phyloP scores from a whole-genome alignment of 1,284 basidiomycete species.

The Ganoderma meredithae region DNA sequence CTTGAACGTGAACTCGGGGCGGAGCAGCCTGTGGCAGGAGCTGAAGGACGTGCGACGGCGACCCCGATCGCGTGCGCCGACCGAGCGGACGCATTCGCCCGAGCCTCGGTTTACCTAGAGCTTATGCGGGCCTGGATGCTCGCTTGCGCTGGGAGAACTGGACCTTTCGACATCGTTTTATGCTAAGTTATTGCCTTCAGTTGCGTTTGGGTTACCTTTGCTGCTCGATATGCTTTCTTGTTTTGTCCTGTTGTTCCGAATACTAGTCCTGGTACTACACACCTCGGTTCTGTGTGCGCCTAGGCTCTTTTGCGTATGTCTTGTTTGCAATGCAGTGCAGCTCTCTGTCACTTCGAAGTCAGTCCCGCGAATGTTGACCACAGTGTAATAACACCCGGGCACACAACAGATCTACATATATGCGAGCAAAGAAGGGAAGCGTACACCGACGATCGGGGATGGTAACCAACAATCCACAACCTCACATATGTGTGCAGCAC shows the following conservation, averaged over 20 bases:
- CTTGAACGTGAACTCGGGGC: conserved; percentile 33
- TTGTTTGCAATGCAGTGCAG: conserved; percentile 6
- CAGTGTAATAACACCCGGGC: neutral
- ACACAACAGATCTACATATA: neutral
- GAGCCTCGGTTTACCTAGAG: conserved; percentile 26
- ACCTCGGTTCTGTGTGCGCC: neutral
- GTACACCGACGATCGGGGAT: neutral
- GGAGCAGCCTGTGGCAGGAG: conserved; percentile 65
- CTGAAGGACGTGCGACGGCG: conserved; percentile 59
- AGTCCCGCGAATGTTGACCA: neutral
- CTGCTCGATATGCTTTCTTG: conserved; percentile 27
- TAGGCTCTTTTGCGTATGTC: neutral
- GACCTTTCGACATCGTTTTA: conserved; percentile 26
- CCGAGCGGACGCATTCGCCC: conserved; percentile 45
- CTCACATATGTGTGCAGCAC: neutral
- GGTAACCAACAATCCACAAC: neutral
- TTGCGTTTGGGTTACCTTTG: conserved; percentile 10
- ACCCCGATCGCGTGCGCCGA: conserved; percentile 54
- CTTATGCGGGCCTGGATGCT: neutral
- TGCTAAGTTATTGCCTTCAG: conserved; percentile 30
- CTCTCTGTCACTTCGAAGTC: neutral
- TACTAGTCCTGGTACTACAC: neutral
- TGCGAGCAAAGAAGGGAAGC: conserved; percentile 8
- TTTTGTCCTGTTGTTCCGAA: conserved; percentile 18
- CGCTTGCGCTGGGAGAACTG: neutral